A percentile compares a stretch with the other conserved stretches of the same genome.
Conservation (phyloP, 805 yeast genomes). For the Saturnispora serradocipensis region DNA sequence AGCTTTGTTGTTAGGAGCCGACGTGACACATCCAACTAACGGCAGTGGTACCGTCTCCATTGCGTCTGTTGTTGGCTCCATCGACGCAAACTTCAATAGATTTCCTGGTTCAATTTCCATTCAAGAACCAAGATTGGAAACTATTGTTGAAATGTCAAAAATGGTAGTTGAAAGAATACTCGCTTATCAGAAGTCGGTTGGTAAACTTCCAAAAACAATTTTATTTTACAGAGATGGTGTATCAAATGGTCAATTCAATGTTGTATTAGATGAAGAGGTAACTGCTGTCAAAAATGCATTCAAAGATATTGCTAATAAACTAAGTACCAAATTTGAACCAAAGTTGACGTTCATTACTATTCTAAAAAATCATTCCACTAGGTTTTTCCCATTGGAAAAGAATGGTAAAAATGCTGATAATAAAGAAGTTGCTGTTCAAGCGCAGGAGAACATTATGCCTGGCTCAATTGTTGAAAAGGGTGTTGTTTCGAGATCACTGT, state of each 20-base stretch:
- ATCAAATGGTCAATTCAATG: constrained; percentile 25
- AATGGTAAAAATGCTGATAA: constrained; percentile 18
- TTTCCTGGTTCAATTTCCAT: constrained; percentile 22
- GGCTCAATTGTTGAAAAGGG: constrained; percentile 27
- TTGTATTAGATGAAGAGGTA: constrained; percentile 23
- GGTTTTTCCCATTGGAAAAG: constrained; percentile 24
- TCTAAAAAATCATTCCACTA: constrained; percentile 21
- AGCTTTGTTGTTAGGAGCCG: constrained; percentile 22
- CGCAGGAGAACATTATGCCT: constrained; percentile 20
- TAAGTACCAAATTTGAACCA: constrained; percentile 19
- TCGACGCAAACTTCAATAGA: constrained; percentile 18
- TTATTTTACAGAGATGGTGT: constrained; percentile 29
- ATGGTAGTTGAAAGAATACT: constrained; percentile 20
- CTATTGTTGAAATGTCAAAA: constrained; percentile 19
- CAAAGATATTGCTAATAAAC: constrained; percentile 11
- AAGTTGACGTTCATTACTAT: constrained; percentile 23
- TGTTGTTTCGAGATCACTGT: constrained; percentile 24
- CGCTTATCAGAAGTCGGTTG: constrained; percentile 16
- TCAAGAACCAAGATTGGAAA: constrained; percentile 19
- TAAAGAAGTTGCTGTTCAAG: constrained; percentile 16
- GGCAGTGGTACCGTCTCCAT: constrained; percentile 15
- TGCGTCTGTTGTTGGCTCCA: constrained; percentile 19
- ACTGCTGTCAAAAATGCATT: constrained; percentile 19
- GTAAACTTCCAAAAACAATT: constrained; percentile 20
- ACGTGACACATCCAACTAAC: constrained; percentile 25